Conservation (phyloP, 1,284 basidiomycete genomes). For the Ceratobasidium sp. region DNA sequence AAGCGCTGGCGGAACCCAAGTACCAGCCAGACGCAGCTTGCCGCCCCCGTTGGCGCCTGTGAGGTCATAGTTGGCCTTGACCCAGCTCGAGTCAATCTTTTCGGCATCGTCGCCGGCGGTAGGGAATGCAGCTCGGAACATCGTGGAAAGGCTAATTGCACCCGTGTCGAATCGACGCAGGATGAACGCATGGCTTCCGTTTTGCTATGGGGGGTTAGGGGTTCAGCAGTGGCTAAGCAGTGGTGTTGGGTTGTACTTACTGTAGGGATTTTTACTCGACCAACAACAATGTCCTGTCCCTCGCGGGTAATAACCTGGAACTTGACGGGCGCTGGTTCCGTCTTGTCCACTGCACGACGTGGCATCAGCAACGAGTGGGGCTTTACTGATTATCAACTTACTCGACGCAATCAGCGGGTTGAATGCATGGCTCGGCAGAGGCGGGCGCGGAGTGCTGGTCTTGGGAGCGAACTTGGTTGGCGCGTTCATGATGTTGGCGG, state of each 20-base stretch:
- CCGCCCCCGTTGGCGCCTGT: slow-evolving; percentile 80
- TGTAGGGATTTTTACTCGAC: slow-evolving; percentile 92
- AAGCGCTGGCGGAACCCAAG: slow-evolving; percentile 81
- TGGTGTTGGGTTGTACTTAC: slow-evolving; percentile 54
- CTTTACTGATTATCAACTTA: slow-evolving; percentile 5
- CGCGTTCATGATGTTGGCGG: slow-evolving; percentile 29
- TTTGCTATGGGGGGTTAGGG: slow-evolving; percentile 54
- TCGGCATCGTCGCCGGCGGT: slow-evolving; percentile 81
- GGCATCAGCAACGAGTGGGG: slow-evolving; percentile 12
- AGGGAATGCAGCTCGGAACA: slow-evolving; percentile 98
- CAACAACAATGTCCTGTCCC: slow-evolving; percentile 84
- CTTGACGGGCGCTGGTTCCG: slow-evolving; percentile 61
- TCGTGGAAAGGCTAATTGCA: slow-evolving; percentile 93
- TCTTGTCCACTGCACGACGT: slow-evolving; percentile 28
- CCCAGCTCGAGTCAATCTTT: slow-evolving; percentile 83
- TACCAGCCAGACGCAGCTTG: slow-evolving; percentile 81
- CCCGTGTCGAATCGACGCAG: slow-evolving; percentile 95
- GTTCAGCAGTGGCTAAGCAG: slow-evolving; percentile 9
- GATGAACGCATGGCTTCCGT: slow-evolving; percentile 85
- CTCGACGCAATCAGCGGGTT: slow-evolving; percentile 39
- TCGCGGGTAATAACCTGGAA: slow-evolving; percentile 84
- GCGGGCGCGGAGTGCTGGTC: slow-evolving; percentile 33
- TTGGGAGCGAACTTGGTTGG: slow-evolving; percentile 25
- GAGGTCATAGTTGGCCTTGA: slow-evolving; percentile 80
- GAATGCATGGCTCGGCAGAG: slow-evolving; percentile 35